These are phyloP conservation scores for Xylaria sp. DNA, from an alignment of 2,329 filamentous ascomycete species.

Conservation along the genomic window DNA sequence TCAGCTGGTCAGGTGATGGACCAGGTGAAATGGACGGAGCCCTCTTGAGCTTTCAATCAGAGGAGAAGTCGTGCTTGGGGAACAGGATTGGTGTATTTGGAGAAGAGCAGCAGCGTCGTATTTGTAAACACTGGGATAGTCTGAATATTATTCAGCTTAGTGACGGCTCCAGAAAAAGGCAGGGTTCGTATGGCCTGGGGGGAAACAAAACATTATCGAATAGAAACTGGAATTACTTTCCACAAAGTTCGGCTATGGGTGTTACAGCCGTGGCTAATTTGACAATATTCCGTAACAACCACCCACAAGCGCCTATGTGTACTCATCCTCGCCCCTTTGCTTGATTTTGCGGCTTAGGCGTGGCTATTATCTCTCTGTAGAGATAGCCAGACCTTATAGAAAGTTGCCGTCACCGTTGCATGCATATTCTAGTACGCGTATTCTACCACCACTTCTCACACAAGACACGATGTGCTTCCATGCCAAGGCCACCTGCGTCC, in stretches of 20 bases:
- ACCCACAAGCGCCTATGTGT: not conserved
- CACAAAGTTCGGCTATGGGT: not conserved
- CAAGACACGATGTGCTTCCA: constrained; percentile 56
- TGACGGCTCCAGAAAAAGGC: not conserved
- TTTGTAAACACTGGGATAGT: constrained; percentile 9
- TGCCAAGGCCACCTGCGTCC: constrained; percentile 40
- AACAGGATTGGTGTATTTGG: not conserved
- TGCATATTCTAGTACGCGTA: not conserved
- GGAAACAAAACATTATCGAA: not conserved
- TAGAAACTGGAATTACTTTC: constrained; percentile 6
- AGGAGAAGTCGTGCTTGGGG: not conserved
- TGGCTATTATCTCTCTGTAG: not conserved
- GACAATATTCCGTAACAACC: not conserved
- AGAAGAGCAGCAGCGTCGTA: not conserved
- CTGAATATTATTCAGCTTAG: constrained; percentile 1
- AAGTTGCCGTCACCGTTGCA: not conserved
- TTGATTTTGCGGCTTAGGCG: no score
- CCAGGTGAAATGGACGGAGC: constrained; percentile 96
- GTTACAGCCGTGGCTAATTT: not conserved
- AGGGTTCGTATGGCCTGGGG: constrained; percentile 5
- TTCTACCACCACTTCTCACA: constrained; percentile 69
- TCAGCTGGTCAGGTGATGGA: constrained; percentile 76
- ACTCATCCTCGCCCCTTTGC: not conserved
- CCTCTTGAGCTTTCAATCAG: constrained; percentile 46
- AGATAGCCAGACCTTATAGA: not conserved